Conservation (phyloP, 352 stramenopile genomes). For the Phytophthora agathidicida region DNA sequence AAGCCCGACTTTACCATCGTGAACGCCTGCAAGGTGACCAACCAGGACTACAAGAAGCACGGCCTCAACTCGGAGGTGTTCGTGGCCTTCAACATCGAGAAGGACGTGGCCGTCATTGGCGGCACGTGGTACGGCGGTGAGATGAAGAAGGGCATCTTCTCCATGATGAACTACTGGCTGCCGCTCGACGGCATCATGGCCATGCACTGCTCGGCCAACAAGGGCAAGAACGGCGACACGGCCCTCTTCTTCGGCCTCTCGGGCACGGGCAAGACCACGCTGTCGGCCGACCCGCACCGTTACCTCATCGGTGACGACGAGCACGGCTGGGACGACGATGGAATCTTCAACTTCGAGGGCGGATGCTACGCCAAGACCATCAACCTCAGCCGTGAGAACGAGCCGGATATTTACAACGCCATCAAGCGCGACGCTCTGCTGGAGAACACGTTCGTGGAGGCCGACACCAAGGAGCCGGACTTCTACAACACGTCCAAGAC, state of each 20-base stretch:
- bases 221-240: conserved; percentile 95
- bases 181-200: conserved; percentile 95
- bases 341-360: conserved; percentile 99
- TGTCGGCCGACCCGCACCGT: conserved; percentile 91
- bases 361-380: conserved; percentile 99
- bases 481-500: conserved; percentile 97
- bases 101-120: conserved; percentile 94
- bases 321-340: conserved; percentile 98
- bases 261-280: conserved; percentile 90
- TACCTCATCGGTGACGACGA: conserved; percentile 89
- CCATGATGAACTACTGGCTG: conserved; percentile 99
- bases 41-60: conserved; percentile 95
- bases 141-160: conserved; percentile 99
- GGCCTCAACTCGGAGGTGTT: conserved; percentile 96
- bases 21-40: conserved; percentile 96
- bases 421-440: conserved; percentile 97
- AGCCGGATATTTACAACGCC: conserved; percentile 98
- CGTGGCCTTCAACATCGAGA: conserved; percentile 97
- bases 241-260: conserved; percentile 98
- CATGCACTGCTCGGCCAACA: conserved; percentile 99
- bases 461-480: conserved; percentile 85
- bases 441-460: conserved; percentile 95
- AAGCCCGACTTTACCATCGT: conserved; percentile 98
- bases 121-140: conserved; percentile 98
- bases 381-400: conserved; percentile 95